Base-by-base conservation (phyloP, 345 rosid genomes). In the Eucalyptus brandiana region DNA sequence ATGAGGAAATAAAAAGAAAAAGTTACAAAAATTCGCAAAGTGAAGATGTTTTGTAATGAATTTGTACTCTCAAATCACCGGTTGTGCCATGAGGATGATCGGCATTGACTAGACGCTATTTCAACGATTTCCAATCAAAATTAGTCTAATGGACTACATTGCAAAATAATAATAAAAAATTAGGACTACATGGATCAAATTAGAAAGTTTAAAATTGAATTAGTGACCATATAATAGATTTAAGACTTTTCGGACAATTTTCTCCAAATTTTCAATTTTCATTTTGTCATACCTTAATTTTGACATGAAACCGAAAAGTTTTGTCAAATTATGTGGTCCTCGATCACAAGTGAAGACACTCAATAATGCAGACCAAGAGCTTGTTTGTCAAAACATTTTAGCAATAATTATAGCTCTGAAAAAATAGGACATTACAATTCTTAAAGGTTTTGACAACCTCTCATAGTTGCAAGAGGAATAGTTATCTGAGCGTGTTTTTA, bases 131-230 rank as follows among this genome's bases (percentile, higher is more conserved):
- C 8, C 8, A 62, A 6, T 6, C 8, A 62, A 62, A 62, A 62
- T 62, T 62, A 30, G 5, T 10, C 6, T 62, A 62, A 13, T 62
- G 8, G 4, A 28, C 17, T 6, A 13, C 2, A 60, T 12, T 60
- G 17, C 1, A 60, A 60, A 60, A 58, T 11, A 5, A 5, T 26
- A 0, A 58, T n/a, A 60, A 28, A 58, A 5, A 0, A 1, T 3
- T 60, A 62, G n/a, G 69, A 56, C 62, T 56, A 56, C 3, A 24
- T 9, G 0, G 0, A 23, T 1, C 6, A 10, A 56, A 56, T 56
- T 56, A 0, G 6, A 56, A 56, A 56, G 62, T 56, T 56, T 24
- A 56, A 56, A 56, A 56, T 24, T 56, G 62, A 56, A 56, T 56
- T 0, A 56, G 30, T 24, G 3, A 10, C 12, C 13, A 23, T 56